These are phyloP conservation scores for Curvularia verruculosa DNA, from an alignment of 2,329 filamentous ascomycete genomes.

Conservation along the genomic window DNA sequence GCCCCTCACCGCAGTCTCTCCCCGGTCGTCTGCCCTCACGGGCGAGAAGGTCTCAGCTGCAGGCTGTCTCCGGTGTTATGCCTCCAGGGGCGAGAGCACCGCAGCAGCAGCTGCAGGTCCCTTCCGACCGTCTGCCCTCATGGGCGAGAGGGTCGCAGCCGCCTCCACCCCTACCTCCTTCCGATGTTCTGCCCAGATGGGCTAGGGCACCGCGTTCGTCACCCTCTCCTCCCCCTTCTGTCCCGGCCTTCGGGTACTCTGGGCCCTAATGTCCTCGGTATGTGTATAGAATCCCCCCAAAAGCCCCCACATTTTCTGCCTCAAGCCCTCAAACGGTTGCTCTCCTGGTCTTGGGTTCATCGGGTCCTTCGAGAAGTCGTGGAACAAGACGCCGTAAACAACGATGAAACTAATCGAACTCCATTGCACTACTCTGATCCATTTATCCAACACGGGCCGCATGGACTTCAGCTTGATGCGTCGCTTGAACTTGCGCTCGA, in stretches of 20 bases:
- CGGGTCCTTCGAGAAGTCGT: conserved; percentile 58
- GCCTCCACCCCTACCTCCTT: neutral
- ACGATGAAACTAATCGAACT: conserved; percentile 55
- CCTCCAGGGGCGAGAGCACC: too few species aligned
- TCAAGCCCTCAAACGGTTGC: conserved; percentile 39
- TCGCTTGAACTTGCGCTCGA: conserved; percentile 80
- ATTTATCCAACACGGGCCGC: conserved; percentile 69
- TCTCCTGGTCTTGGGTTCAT: conserved; percentile 42
- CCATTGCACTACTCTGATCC: conserved; percentile 67
- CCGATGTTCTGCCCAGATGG: too few species aligned
- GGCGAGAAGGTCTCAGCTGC: too few species aligned
- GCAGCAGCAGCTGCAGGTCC: too few species aligned
- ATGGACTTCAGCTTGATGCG: conserved; percentile 67
- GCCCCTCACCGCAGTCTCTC: too few species aligned
- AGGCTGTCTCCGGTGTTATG: too few species aligned
- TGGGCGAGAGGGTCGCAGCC: too few species aligned
- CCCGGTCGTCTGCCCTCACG: too few species aligned
- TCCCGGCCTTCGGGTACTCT: conserved; percentile 8
- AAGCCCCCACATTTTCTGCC: conserved; percentile 34
- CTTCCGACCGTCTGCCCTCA: too few species aligned
- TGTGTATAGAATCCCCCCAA: conserved; percentile 41
- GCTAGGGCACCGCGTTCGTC: too few species aligned
- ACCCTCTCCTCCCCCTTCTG: conserved; percentile 1
- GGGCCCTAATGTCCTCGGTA: conserved; percentile 21
- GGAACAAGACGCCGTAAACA: conserved; percentile 65